Percentiles rank a stretch among this genome's conserved stretches.
Conservation (phyloP, 345 rosid genomes). For the Psidium friedrichsthalianum region DNA sequence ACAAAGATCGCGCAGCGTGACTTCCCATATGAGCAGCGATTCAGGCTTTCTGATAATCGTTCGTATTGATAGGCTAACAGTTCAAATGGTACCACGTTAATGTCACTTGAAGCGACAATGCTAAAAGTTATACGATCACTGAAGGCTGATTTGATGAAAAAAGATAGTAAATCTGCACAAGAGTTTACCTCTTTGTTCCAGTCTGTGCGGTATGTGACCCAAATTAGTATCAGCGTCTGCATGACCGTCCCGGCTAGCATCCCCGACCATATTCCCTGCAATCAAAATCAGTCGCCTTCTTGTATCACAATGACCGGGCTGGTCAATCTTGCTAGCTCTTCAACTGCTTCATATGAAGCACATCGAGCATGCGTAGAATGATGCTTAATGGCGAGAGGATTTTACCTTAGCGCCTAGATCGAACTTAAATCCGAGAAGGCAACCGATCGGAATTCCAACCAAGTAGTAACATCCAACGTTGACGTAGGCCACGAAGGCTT, state of each 20-base stretch:
- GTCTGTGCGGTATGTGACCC: slow-evolving; percentile 29
- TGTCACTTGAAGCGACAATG: neutral
- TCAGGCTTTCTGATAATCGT: neutral
- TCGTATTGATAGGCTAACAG: neutral
- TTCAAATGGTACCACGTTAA: neutral
- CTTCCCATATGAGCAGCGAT: neutral
- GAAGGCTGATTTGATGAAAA: neutral
- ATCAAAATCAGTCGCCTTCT: neutral
- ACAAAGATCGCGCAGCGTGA: neutral
- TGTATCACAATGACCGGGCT: neutral
- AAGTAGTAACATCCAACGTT: slow-evolving; percentile 36
- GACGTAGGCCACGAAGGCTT: slow-evolving; percentile 34
- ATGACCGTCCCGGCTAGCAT: slow-evolving; percentile 30
- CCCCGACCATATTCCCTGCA: slow-evolving; percentile 37
- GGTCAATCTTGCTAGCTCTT: neutral
- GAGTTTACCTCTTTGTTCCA: slow-evolving; percentile 26
- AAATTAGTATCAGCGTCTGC: slow-evolving; percentile 25
- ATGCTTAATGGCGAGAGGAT: neutral
- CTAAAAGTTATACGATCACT: neutral
- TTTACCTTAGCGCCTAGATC: slow-evolving; percentile 19
- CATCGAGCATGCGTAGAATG: neutral
- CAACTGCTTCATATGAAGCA: neutral
- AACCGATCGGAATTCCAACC: slow-evolving; percentile 28
- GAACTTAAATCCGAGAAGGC: slow-evolving; percentile 23
- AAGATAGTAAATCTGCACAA: neutral